These are phyloP conservation scores for Orbilia blumenaviensis DNA, from an alignment of 2,329 filamentous ascomycete species.

Conservation along the genomic window DNA sequence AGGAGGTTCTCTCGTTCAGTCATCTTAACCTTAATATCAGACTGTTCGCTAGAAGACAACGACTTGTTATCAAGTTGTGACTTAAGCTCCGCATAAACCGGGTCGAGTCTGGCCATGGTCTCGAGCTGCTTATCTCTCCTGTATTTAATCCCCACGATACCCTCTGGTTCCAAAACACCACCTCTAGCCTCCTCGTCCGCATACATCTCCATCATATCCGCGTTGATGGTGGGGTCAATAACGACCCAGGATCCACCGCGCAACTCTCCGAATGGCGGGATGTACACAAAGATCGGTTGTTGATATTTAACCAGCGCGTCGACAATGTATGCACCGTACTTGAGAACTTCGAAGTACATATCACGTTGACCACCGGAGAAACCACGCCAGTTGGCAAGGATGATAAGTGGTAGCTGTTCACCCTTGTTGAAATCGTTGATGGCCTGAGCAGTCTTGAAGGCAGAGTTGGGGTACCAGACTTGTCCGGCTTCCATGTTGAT, in stretches of 20 bases:
- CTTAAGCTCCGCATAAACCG: constrained; percentile 82
- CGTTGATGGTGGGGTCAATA: constrained; percentile 97
- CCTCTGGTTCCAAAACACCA: constrained; percentile 96
- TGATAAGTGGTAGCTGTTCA: constrained; percentile 98
- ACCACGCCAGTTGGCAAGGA: constrained; percentile 99
- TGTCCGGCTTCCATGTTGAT: constrained; percentile 93
- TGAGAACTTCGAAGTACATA: constrained; percentile 99
- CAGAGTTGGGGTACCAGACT: constrained; percentile 99
- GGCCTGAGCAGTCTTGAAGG: constrained; percentile 98
- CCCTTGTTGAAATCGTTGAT: constrained; percentile 99
- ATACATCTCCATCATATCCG: constrained; percentile 98
- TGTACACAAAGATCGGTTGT: constrained; percentile 99
- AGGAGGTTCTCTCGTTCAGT: constrained; percentile 84
- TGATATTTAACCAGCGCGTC: constrained; percentile 98
- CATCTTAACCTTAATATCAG: constrained; percentile 84
- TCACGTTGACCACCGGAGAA: constrained; percentile 99
- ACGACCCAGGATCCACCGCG: constrained; percentile 99
- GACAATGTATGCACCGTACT: constrained; percentile 99
- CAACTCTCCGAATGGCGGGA: constrained; percentile 93
- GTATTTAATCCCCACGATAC: constrained; percentile 99
- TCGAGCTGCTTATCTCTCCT: constrained; percentile 95
- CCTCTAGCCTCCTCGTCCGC: constrained; percentile 93
- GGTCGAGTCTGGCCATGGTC: constrained; percentile 94
- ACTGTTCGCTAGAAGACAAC: constrained; percentile 77
- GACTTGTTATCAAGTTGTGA: constrained; percentile 75